These are phyloP conservation scores for Candida silvicultrix DNA, from an alignment of 805 yeast genomes.

Conservation along the genomic window DNA sequence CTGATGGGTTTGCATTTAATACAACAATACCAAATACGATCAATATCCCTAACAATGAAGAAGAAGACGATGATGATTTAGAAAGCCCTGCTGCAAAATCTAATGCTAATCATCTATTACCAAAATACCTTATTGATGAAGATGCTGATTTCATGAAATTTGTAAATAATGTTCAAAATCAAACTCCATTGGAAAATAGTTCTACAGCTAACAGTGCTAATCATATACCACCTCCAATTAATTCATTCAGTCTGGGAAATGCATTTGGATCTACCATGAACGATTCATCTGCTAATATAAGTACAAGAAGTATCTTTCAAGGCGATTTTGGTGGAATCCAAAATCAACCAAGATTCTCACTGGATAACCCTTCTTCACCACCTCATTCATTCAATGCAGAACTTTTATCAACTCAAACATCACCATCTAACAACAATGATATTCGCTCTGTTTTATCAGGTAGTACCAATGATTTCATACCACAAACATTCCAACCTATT, in stretches of 20 bases:
- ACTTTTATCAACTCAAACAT: slow-evolving; percentile 16
- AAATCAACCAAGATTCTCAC: slow-evolving; percentile 9
- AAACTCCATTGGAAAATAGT: not conserved
- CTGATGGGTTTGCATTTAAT: not conserved
- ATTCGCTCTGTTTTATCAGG: slow-evolving; percentile 17
- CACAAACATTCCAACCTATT: not conserved
- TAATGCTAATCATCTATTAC: slow-evolving; percentile 28
- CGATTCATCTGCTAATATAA: slow-evolving; percentile 11
- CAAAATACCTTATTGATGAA: slow-evolving; percentile 26
- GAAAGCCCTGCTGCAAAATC: slow-evolving; percentile 21
- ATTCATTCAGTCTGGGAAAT: slow-evolving; percentile 5
- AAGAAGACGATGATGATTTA: slow-evolving; percentile 19
- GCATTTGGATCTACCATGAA: slow-evolving; percentile 3
- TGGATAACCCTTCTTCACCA: slow-evolving; percentile 14
- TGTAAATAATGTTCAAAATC: slow-evolving; percentile 4
- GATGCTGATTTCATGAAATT: slow-evolving; percentile 7
- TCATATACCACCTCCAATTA: slow-evolving; percentile 1
- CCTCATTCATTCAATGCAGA: slow-evolving; percentile 15
- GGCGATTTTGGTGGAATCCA: slow-evolving; percentile 11
- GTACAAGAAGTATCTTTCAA: slow-evolving; percentile 14
- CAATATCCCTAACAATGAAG: not conserved
- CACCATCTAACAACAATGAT: slow-evolving; percentile 18
- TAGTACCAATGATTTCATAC: slow-evolving; percentile 6
- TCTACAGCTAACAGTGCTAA: not conserved
- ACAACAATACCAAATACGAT: not conserved